These are phyloP conservation scores for Thielaviopsis punctulata DNA, from an alignment of 2,329 filamentous ascomycete genomes.

Conservation along the genomic window DNA sequence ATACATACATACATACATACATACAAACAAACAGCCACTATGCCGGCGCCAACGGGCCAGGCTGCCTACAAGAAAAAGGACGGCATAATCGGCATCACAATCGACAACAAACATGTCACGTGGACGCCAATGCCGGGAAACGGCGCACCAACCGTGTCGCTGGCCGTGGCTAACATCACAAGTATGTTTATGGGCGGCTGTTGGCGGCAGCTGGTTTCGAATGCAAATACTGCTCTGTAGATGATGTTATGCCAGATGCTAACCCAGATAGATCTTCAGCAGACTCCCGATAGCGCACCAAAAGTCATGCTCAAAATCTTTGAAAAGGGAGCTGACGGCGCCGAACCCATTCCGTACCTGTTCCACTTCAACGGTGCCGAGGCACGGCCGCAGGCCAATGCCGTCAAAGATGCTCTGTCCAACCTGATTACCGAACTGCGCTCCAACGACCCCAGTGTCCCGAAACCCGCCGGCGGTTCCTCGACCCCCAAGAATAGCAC, in stretches of 20 bases:
- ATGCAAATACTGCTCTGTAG: neutral
- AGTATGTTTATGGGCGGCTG: constrained; percentile 39
- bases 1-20: neutral
- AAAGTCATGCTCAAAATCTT: constrained; percentile 95
- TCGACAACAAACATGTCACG: constrained; percentile 55
- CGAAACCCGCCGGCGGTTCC: constrained; percentile 26
- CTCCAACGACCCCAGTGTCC: constrained; percentile 31
- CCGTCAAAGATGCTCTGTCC: constrained; percentile 67
- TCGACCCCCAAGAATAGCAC: constrained; percentile 1
- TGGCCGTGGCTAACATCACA: constrained; percentile 60
- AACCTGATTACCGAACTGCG: constrained; percentile 57
- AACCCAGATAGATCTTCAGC: constrained; percentile 57
- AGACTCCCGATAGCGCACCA: constrained; percentile 70
- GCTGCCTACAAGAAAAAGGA: constrained; percentile 92
- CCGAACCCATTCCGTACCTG: constrained; percentile 53
- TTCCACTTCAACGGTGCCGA: constrained; percentile 78
- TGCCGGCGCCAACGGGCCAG: constrained; percentile 45
- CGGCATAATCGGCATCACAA: constrained; percentile 59
- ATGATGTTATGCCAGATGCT: neutral
- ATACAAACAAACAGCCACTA: constrained; percentile 17
- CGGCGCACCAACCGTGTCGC: constrained; percentile 46
- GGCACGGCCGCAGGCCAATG: constrained; percentile 69
- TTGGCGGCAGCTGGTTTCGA: neutral
- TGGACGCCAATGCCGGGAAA: constrained; percentile 59
- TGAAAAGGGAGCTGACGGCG: constrained; percentile 42